Evolutionary conservation across 2,329 filamentous ascomycete genomes (phyloP).

Genomic region (Stemphylium vesicarium): DNA sequence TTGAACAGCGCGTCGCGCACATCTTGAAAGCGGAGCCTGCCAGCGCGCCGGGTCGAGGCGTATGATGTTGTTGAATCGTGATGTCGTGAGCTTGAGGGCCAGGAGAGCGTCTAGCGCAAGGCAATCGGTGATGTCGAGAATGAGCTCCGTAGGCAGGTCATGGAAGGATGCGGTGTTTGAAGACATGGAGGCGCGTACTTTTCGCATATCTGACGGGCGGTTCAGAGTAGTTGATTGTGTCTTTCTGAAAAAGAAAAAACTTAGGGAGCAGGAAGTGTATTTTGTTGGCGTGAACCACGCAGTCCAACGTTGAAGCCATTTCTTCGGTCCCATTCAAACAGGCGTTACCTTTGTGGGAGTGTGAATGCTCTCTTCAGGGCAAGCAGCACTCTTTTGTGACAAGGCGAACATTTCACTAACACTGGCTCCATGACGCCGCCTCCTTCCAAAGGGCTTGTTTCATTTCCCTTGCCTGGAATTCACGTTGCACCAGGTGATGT

Average conservation of each 20-base stretch:
- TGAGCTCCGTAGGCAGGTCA: conserved; percentile 50
- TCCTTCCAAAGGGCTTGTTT: not conserved
- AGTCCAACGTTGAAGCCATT: not conserved
- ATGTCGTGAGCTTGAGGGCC: conserved; percentile 48
- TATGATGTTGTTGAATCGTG: conserved; percentile 37
- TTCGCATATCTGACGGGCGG: not conserved
- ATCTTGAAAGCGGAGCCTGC: conserved; percentile 27
- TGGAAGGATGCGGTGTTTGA: conserved; percentile 19
- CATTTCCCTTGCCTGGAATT: not conserved
- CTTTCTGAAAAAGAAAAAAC: not conserved
- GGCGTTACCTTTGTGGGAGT: not conserved
- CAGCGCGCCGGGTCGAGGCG: conserved; percentile 22
- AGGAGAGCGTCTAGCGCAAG: conserved; percentile 48
- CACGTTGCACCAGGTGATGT: not conserved
- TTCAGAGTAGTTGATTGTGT: not conserved
- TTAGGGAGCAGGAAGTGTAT: not conserved
- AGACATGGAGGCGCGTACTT: conserved; percentile 9
- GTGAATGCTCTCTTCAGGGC: not conserved
- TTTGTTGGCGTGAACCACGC: not conserved
- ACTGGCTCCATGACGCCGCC: not conserved
- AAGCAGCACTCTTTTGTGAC: not conserved
- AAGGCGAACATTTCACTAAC: not conserved
- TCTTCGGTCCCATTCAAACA: not conserved
- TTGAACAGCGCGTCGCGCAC: conserved; percentile 39
- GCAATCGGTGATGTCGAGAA: conserved; percentile 46